Conservation (phyloP, 768 basidiomycete species). For the Macrolepiota albuminosa region DNA sequence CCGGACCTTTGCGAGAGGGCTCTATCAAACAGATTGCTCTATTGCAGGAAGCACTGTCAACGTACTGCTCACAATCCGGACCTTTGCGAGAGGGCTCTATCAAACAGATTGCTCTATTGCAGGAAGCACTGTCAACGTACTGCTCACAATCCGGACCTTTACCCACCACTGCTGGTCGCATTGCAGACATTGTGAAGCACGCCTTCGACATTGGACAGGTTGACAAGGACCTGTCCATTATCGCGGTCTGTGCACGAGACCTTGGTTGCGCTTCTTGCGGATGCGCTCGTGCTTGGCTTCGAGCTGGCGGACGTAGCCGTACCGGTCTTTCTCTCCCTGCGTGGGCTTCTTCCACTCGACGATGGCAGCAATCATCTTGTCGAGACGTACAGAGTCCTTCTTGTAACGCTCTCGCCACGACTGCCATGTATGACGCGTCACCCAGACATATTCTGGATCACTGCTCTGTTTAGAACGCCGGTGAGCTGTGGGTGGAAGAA, state of each 20-base stretch:
- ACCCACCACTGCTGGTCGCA: too few relatives aligned
- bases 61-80: too few relatives aligned
- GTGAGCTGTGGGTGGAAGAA: background rate
- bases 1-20: too few relatives aligned
- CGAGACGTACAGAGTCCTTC: constrained; percentile 69
- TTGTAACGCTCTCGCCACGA: constrained; percentile 89
- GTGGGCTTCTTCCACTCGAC: constrained; percentile 67
- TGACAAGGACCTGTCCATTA: background rate
- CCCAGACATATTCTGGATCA: constrained; percentile 77
- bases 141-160: too few relatives aligned
- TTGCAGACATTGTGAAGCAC: too few relatives aligned
- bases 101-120: too few relatives aligned
- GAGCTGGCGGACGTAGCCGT: constrained; percentile 72
- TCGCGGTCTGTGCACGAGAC: constrained; percentile 22
- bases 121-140: too few relatives aligned
- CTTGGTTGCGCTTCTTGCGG: constrained; percentile 42
- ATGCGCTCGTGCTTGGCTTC: constrained; percentile 64
- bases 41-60: too few relatives aligned
- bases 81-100: too few relatives aligned
- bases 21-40: too few relatives aligned
- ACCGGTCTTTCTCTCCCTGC: constrained; percentile 75
- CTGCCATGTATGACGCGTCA: constrained; percentile 81
- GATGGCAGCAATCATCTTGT: constrained; percentile 55
- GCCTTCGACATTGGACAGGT: too few relatives aligned
- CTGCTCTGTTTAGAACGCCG: constrained; percentile 33